Percentiles rank a stretch among this genome's conserved stretches.
Conservation (phyloP, 345 rosid species). For the Clausena lansium region DNA sequence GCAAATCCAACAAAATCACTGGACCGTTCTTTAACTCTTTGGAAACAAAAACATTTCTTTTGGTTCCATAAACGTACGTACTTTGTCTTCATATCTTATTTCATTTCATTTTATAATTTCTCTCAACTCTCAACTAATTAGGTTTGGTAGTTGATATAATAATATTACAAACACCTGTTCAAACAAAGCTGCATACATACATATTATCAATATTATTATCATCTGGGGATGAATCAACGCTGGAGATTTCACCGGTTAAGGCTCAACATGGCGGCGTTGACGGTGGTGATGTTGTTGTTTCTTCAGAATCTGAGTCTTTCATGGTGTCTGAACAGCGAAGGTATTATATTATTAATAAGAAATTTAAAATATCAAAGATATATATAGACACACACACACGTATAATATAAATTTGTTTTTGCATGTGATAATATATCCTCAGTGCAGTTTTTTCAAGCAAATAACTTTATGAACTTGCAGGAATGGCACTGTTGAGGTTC, state of each 20-base stretch:
- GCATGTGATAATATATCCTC: no score
- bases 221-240: conserved; percentile 17
- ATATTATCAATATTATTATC: background rate
- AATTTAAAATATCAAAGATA: no score
- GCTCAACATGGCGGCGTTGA: conserved; percentile 19
- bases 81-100: background rate
- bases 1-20: background rate
- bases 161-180: background rate
- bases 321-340: conserved; percentile 42
- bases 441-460: no score
- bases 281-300: conserved; percentile 23
- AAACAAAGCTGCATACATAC: background rate
- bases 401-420: no score
- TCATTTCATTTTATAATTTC: background rate
- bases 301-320: conserved; percentile 27
- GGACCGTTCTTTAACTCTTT: background rate
- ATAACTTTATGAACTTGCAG: conserved; percentile 27
- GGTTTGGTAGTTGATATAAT: conserved; percentile 9
- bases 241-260: conserved; percentile 21
- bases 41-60: background rate
- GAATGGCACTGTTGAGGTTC: conserved; percentile 60
- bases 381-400: no score
- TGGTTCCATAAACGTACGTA: background rate
- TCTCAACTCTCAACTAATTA: background rate
- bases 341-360: conserved; percentile 18